Evolutionary conservation across 306 rosid species (phyloP).

Genomic region (Rubus idaeus): DNA sequence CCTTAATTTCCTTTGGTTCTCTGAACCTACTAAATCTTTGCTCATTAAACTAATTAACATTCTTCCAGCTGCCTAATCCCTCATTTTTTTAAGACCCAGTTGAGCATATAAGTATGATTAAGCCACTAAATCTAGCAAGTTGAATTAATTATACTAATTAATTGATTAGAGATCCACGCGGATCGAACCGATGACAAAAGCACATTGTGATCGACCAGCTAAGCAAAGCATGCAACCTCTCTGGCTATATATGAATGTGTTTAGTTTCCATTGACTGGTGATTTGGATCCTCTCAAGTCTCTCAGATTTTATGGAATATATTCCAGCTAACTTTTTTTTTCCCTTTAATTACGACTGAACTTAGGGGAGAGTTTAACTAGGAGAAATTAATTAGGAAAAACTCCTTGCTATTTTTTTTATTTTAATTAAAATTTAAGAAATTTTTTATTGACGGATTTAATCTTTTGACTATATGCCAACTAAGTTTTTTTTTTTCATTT

Average conservation of each 20-base stretch:
- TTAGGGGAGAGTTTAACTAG: too few relatives aligned
- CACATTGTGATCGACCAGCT: background rate
- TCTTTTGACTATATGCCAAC: too few relatives aligned
- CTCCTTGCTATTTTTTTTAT: too few relatives aligned
- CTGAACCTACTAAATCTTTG: background rate
- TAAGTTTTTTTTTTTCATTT: too few relatives aligned
- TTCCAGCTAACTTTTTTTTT: background rate
- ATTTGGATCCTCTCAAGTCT: background rate
- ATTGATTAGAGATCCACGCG: background rate
- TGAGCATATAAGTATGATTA: background rate
- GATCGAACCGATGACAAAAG: background rate
- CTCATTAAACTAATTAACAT: background rate
- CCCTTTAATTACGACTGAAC: too few relatives aligned
- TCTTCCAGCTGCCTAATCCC: background rate
- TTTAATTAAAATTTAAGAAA: too few relatives aligned
- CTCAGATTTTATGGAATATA: conserved; percentile 1
- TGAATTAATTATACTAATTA: background rate
- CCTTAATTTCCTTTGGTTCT: background rate
- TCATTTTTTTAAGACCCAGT: conserved; percentile 3
- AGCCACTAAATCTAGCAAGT: conserved; percentile 17
- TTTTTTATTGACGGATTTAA: too few relatives aligned
- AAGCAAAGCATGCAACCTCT: conserved; percentile 4
- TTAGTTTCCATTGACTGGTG: background rate
- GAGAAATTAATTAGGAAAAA: too few relatives aligned
- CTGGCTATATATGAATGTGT: background rate